Evolutionary conservation across 306 rosid genomes (phyloP), one percentile per base, ranked within the genome.

Genomic region (Quercus suber): DNA sequence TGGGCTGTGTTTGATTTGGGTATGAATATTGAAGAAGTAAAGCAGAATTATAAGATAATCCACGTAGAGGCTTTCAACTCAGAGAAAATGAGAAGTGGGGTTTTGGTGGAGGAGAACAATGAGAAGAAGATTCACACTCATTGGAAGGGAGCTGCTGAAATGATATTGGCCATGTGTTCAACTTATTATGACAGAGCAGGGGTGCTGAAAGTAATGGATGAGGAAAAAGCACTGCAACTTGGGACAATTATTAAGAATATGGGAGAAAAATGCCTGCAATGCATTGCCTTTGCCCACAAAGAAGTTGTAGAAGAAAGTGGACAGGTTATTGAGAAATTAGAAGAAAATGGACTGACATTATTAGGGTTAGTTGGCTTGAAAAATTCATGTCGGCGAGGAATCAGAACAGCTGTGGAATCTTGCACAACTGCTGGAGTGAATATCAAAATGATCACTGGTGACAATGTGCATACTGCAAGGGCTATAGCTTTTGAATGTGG

Each of bases 131-230:
- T 51, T 20, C 69, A 53, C 49, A 64, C 75, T 25, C 79, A 80
- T 33, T 80, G 79, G 83, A 74, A 80, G 53, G 83, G 83, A 80
- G 83, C 79, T 21, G 75, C 79, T 1, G 83, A 80, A 69, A 80
- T 80, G 79, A 64, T 80, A 52, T 33, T 80, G 28, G 20, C 60
- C 3, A 73, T 74, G 79, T 80, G 83, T 68, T 80, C 75, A 61
- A 27, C 58, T 74, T 80, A 41, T 67, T 80, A 74, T 12, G 69
- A 80, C 14, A 73, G 10, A 17, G 12, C 49, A 4, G 83, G 83
- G 61, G 55, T 64, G 43, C 8, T 55, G 51, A 80, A 17, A 27
- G 13, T 33, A 19, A 80, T 80, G 2, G 83, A 80, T 55, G 70
- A 5, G 1, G 79, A 52, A 63, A 51, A 33, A 35, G 67, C 79